Percentiles rank a stretch among this genome's conserved stretches.
Conservation (phyloP, 2,329 filamentous ascomycete genomes). For the Rachicladosporium sp. region DNA sequence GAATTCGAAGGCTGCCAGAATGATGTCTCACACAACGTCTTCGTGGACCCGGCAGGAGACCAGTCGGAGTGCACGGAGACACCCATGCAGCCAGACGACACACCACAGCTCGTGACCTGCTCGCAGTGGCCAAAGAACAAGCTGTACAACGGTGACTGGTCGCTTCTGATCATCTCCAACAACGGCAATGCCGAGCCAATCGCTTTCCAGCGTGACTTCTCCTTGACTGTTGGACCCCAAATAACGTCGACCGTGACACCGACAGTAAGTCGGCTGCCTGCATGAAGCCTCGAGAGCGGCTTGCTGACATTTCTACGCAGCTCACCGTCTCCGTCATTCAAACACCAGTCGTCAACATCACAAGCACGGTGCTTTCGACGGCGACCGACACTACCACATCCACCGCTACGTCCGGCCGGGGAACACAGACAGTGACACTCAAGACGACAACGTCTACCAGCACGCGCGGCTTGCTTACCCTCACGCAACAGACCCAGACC, state of each 20-base stretch:
- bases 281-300: neutral
- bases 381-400: conserved; percentile 19
- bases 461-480: conserved; percentile 14
- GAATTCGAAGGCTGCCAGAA: conserved; percentile 33
- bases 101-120: conserved; percentile 29
- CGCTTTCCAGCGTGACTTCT: conserved; percentile 32
- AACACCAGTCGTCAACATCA: conserved; percentile 17
- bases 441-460: conserved; percentile 10
- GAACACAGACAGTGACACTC: conserved; percentile 11
- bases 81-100: conserved; percentile 27
- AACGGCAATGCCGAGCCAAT: conserved; percentile 31
- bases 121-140: conserved; percentile 24
- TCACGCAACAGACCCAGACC: conserved; percentile 13
- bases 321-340: conserved; percentile 9
- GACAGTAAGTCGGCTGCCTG: conserved; percentile 5
- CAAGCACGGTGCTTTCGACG: conserved; percentile 13
- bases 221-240: conserved; percentile 25
- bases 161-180: conserved; percentile 31
- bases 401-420: conserved; percentile 6
- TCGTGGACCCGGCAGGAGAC: conserved; percentile 29
- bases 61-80: conserved; percentile 32
- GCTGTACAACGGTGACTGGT: conserved; percentile 33
- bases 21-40: conserved; percentile 29
- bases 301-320: too few relatives aligned
- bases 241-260: conserved; percentile 18